Evolutionary conservation across 352 stramenopile genomes (phyloP), one percentile per base, ranked within the genome.

Genomic region (Pythium sukuiense): DNA sequence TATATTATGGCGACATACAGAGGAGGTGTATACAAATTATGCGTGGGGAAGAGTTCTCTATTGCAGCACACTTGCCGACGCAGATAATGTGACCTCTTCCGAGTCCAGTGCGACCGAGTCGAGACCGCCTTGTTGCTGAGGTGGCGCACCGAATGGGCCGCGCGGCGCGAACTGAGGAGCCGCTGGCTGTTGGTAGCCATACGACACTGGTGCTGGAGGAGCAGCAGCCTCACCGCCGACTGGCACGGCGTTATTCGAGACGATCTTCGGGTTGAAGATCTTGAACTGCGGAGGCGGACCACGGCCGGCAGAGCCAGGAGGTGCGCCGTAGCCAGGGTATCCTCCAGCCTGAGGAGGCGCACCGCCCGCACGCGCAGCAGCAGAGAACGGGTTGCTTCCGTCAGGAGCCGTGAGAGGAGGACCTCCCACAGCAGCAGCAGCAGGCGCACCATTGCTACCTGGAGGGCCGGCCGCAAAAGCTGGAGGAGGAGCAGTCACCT

Each of bases 191-290:
- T 60, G 54, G 18, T 50, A 48, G 4, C 43, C 54, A 32, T 33
- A 33, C 20, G 20, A 16, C 3, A 24, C 48, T 48, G 39, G 39
- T 5, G 39, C 39, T 48, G 39, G 41, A 33, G 65, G n/a, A 59
- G 58, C 55, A 53, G 63, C 29, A 8, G 67, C 62, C 54, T 61
- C 39, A 57, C 65, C 49, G 14, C 64, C 55, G 68, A 46, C 35
- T 26, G 54, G 68, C 33, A 63, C 45, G 16, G 76, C 71, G 41
- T 76, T 74, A 43, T 65, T 76, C 9, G 66, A 55, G n/a, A 79
- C 77, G 20, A 89, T 60, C 68, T 88, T 89, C 13, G 87, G 87
- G 63, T 93, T 95, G 50, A 95, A 95, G 66, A 95, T 95, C 76
- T 93, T 95, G 67, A 95, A 95, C 65, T 95, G 87, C 50, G 86